Conservation (phyloP, 768 basidiomycete species). For the Lactifluus piperatus region DNA sequence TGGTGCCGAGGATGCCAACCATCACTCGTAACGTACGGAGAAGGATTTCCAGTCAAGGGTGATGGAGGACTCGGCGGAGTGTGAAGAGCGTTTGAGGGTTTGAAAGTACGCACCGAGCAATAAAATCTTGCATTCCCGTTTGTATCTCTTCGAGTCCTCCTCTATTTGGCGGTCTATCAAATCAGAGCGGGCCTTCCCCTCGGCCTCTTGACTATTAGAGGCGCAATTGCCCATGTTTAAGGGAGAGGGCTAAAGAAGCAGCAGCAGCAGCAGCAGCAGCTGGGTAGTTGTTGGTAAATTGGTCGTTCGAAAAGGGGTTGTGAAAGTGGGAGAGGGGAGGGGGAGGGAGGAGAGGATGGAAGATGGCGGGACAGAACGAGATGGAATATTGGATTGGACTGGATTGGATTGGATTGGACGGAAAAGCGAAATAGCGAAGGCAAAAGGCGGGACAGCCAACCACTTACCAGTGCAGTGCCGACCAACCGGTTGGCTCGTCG, state of each 20-base stretch:
- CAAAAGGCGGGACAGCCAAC: too few relatives aligned
- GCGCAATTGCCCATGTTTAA: slow-evolving; percentile 58
- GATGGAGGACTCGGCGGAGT: not conserved
- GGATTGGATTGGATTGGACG: not conserved
- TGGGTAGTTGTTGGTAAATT: not conserved
- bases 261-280: too few relatives aligned
- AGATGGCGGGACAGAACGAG: not conserved
- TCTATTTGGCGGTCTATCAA: slow-evolving; percentile 78
- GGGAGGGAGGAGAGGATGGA: not conserved
- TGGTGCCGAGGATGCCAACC: too few relatives aligned
- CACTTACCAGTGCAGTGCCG: not conserved
- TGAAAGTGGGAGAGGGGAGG: too few relatives aligned
- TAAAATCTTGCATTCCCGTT: slow-evolving; percentile 88
- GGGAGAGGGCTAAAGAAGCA: too few relatives aligned
- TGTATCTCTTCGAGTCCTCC: slow-evolving; percentile 74
- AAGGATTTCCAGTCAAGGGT: too few relatives aligned
- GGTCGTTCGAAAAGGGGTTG: not conserved
- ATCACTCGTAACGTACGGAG: too few relatives aligned
- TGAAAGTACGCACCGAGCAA: slow-evolving; percentile 57
- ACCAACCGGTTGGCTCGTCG: not conserved
- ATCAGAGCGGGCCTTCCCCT: slow-evolving; percentile 55
- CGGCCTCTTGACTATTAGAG: slow-evolving; percentile 44
- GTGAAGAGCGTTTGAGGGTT: not conserved
- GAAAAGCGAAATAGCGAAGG: not conserved
- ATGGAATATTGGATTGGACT: not conserved